Evolutionary conservation across 371 early-diverging fungal species (phyloP).

Genomic region (Lichtheimia ramosa): DNA sequence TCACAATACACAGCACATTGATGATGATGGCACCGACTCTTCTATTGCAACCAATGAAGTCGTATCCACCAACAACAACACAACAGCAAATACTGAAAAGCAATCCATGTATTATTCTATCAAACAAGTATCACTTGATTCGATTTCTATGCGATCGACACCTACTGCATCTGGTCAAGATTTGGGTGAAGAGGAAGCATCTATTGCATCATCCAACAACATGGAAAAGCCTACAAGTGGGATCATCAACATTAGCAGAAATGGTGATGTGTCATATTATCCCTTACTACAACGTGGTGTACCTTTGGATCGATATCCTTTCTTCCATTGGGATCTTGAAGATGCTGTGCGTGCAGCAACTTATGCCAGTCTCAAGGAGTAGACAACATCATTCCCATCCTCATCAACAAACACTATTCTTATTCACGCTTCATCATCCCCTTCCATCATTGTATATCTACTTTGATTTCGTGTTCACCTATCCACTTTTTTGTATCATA

Average conservation of each 20-base stretch:
- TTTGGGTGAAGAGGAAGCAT: not conserved
- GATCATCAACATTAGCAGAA: conserved; percentile 5
- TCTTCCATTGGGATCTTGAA: conserved; percentile 39
- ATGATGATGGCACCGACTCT: not conserved
- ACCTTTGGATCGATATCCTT: conserved; percentile 25
- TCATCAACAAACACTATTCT: not conserved
- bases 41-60: not conserved
- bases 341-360: conserved; percentile 30
- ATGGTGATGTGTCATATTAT: conserved; percentile 6
- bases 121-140: not conserved
- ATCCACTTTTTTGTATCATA: too few species aligned
- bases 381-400: not conserved
- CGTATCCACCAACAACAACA: not conserved
- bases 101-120: conserved; percentile 10
- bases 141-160: conserved; percentile 1
- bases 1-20: not conserved
- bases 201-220: not conserved
- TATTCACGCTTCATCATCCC: too few species aligned
- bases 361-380: conserved; percentile 5
- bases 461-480: too few species aligned
- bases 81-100: not conserved
- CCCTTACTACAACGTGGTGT: conserved; percentile 14
- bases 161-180: not conserved
- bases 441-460: too few species aligned
- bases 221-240: not conserved